Evolutionary conservation across 306 rosid species (phyloP).

Genomic region (Coriaria nepalensis): DNA sequence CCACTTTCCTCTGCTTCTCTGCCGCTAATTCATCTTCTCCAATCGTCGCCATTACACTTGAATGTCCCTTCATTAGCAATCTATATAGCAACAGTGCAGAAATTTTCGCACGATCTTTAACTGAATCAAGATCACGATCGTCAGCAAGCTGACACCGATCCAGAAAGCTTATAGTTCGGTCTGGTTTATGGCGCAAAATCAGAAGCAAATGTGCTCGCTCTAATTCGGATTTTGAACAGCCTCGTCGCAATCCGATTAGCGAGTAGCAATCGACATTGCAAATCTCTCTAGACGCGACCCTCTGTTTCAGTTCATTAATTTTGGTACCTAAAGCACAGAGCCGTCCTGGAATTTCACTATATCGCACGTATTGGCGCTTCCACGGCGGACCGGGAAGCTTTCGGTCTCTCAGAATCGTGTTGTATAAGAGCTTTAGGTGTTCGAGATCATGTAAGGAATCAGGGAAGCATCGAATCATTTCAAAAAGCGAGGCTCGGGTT

Average conservation of each 20-base stretch:
- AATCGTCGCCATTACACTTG: slow-evolving; percentile 42
- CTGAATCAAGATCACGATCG: slow-evolving; percentile 52
- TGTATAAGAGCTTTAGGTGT: slow-evolving; percentile 79
- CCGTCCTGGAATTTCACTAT: slow-evolving; percentile 79
- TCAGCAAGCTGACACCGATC: slow-evolving; percentile 67
- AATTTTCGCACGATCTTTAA: slow-evolving; percentile 69
- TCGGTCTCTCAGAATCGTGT: slow-evolving; percentile 62
- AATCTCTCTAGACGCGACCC: slow-evolving; percentile 53
- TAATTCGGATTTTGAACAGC: slow-evolving; percentile 74
- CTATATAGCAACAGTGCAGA: slow-evolving; percentile 59
- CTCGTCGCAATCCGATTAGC: slow-evolving; percentile 65
- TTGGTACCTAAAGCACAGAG: slow-evolving; percentile 47
- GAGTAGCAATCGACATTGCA: slow-evolving; percentile 64
- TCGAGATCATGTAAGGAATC: slow-evolving; percentile 84
- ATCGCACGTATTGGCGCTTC: slow-evolving; percentile 69
- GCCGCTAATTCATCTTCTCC: slow-evolving; percentile 66
- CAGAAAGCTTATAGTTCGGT: slow-evolving; percentile 43
- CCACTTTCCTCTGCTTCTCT: slow-evolving; percentile 55
- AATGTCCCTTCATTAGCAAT: slow-evolving; percentile 73
- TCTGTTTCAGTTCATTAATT: slow-evolving; percentile 48
- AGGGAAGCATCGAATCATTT: slow-evolving; percentile 67
- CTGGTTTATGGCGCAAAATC: slow-evolving; percentile 68
- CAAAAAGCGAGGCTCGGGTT: slow-evolving; percentile 69
- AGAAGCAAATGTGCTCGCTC: slow-evolving; percentile 71
- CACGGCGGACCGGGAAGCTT: slow-evolving; percentile 82